Evolutionary conservation across 1,139 yeast species (phyloP).

Genomic region (Pichia sp.): DNA sequence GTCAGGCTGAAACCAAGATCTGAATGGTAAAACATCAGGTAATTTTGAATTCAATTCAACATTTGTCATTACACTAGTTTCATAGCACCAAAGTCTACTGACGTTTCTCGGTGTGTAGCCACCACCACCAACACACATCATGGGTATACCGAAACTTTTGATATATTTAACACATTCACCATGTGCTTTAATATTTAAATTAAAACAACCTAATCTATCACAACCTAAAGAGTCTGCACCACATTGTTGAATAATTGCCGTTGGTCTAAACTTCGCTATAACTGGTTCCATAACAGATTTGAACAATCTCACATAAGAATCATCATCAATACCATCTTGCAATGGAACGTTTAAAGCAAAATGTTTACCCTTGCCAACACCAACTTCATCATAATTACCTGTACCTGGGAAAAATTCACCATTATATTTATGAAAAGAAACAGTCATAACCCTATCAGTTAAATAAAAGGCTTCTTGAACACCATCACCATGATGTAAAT

Average conservation of each 20-base stretch:
- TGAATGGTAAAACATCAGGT: conserved; percentile 76
- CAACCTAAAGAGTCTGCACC: conserved; percentile 96
- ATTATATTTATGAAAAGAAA: conserved; percentile 86
- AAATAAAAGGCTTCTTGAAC: conserved; percentile 97
- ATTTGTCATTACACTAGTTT: conserved; percentile 81
- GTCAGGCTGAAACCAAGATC: conserved; percentile 90
- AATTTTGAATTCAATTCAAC: conserved; percentile 67
- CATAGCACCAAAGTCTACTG: conserved; percentile 93
- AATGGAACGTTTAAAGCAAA: conserved; percentile 87
- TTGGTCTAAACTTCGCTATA: conserved; percentile 70
- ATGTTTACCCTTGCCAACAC: conserved; percentile 81
- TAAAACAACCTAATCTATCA: conserved; percentile 90
- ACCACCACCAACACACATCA: conserved; percentile 94
- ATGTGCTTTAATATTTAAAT: conserved; percentile 86
- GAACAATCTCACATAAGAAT: conserved; percentile 48
- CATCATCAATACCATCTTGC: conserved; percentile 94
- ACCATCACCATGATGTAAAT: conserved; percentile 97
- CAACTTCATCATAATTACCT: conserved; percentile 79
- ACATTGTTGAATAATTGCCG: conserved; percentile 91
- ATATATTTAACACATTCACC: conserved; percentile 92
- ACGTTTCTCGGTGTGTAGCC: conserved; percentile 98
- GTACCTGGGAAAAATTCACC: conserved; percentile 98
- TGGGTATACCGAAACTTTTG: conserved; percentile 79
- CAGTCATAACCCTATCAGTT: conserved; percentile 95
- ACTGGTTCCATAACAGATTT: conserved; percentile 85